Conservation (phyloP, 2,329 filamentous ascomycete species). For the Penicillium sp. region DNA sequence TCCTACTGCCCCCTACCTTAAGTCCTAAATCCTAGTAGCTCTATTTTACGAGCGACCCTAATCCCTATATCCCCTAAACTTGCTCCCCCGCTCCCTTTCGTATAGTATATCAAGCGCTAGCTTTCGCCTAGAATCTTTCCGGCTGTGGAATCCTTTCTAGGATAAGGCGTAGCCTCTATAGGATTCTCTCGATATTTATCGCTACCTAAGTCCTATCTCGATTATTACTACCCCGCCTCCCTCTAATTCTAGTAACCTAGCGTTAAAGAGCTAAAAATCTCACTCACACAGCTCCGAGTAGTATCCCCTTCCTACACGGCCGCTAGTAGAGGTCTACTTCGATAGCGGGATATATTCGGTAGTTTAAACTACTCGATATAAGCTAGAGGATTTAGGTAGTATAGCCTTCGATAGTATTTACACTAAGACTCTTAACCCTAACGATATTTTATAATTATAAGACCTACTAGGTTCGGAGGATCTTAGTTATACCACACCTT, state of each 20-base stretch:
- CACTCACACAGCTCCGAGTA: constrained; percentile 4
- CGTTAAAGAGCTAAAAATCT: not conserved
- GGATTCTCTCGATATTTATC: too few relatives aligned
- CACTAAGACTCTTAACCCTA: too few relatives aligned
- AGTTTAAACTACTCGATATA: too few relatives aligned
- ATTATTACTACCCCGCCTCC: constrained; percentile 7
- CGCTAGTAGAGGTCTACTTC: constrained; percentile 16
- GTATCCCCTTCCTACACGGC: constrained; percentile 16
- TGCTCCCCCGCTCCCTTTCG: not conserved
- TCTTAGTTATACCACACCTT: too few relatives aligned
- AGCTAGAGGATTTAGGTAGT: too few relatives aligned
- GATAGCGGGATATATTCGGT: constrained; percentile 1
- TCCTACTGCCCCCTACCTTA: not conserved
- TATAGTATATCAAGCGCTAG: too few relatives aligned
- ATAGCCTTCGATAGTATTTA: constrained; percentile 8
- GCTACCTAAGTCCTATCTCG: constrained; percentile 18
- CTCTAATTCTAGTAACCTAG: constrained; percentile 8
- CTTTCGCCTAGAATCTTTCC: too few relatives aligned
- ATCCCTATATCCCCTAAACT: not conserved
- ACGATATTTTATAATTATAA: too few relatives aligned
- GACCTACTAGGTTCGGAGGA: too few relatives aligned
- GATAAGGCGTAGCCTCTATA: too few relatives aligned
- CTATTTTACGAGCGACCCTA: not conserved
- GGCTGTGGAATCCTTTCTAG: too few relatives aligned
- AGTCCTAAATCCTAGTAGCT: not conserved